Base-by-base conservation (phyloP, 768 basidiomycete genomes). In the Podaxis sp. region DNA sequence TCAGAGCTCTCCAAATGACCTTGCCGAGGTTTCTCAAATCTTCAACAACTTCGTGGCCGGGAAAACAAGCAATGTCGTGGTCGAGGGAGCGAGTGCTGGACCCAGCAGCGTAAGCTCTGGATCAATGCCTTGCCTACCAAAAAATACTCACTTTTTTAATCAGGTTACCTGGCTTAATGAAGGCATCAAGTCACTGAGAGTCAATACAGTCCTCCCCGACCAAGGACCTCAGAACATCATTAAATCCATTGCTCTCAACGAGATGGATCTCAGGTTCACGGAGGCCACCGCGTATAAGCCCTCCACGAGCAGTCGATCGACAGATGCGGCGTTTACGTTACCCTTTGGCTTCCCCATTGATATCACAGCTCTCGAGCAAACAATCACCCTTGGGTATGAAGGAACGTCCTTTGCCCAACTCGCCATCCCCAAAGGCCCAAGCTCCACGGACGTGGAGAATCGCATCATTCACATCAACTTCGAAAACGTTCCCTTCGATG, bases 1-100 rank as follows among this genome's bases (percentile, higher is more conserved):
- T 0, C 90, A 91, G 67, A 74, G 66, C 37, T 78, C 79, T 12
- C 51, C 75, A 4, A 74, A 77, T 40, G 89, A 85, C 0, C 79
- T 90, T 43, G 79, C 79, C 1, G 77, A 77, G 1, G 84, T 91
- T 6, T 90, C 89, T 0, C 70, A 74, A 11, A 77, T 91, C 36
- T 91, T 91, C 76, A 90, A 89, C 65, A 84, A 82, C 55, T 91
- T 88, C 68, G 79, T 91, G 0, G 85, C 87, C 40, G 89, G 89
- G 1, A 75, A 83, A 68, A 80, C 88, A 68, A 88, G 84, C 64
- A 70, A 80, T 61, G 80, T 90, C 19, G 69, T 75, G 17, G 87
- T 91, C 8, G 78, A 81, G 27, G 89, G 89, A 13, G 78, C 80
- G 36, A 79, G 80, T 60, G 87, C 85, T 3, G 85, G 85, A 13